Evolutionary conservation across 345 rosid species (phyloP).

Genomic region (Acer negundo): DNA sequence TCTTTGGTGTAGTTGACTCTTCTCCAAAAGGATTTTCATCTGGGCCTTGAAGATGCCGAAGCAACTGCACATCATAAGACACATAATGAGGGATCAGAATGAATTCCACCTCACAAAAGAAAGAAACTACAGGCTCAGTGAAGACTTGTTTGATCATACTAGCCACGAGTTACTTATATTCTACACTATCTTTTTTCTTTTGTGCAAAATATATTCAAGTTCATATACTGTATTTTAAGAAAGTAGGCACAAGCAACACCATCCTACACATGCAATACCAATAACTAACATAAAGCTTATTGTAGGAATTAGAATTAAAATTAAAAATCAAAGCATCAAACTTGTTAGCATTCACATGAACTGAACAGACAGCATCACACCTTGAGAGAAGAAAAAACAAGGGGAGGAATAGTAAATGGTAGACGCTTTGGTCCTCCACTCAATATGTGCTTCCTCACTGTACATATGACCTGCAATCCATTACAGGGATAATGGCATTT

Average conservation of each 20-base stretch:
- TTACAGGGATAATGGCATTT: background rate
- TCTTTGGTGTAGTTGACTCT: constrained; percentile 77
- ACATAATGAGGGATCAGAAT: constrained; percentile 11
- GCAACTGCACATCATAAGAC: constrained; percentile 52
- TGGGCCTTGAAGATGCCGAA: constrained; percentile 81
- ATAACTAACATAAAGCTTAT: background rate
- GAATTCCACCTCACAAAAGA: background rate
- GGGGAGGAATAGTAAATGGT: constrained; percentile 91
- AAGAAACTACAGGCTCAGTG: background rate
- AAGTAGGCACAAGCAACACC: background rate
- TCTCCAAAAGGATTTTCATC: constrained; percentile 97
- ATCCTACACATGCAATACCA: background rate
- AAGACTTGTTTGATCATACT: background rate
- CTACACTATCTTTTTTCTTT: background rate
- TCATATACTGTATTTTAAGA: background rate
- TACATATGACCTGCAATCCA: constrained; percentile 71
- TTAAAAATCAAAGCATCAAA: background rate
- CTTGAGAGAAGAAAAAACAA: constrained; percentile 85
- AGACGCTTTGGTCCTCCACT: constrained; percentile 92
- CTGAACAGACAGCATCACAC: constrained; percentile 44
- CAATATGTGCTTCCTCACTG: constrained; percentile 80
- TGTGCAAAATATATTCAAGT: background rate
- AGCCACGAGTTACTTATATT: background rate
- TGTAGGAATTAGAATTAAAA: constrained; percentile 3
- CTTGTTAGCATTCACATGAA: constrained; percentile 9